phyloP scores from a whole-genome alignment of 768 basidiomycete genomes.

The Cyathus striatus region DNA sequence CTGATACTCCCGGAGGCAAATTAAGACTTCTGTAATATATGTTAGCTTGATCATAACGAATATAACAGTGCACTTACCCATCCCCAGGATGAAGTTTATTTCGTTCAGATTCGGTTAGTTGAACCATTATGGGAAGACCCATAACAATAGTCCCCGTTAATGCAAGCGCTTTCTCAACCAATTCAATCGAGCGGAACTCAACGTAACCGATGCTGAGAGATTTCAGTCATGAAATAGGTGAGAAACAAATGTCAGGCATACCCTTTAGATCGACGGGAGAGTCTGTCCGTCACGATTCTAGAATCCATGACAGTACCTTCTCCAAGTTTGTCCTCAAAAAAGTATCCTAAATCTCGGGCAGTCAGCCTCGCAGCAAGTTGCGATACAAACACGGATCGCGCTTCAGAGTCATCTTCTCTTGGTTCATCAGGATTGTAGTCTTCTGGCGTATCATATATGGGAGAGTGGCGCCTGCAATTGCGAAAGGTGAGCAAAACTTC shows the following conservation, averaged over 20 bases:
- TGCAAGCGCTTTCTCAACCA: conserved; percentile 85
- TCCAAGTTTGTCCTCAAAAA: conserved; percentile 96
- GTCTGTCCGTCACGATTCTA: conserved; percentile 90
- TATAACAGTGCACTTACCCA: conserved; percentile 45
- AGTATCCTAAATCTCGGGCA: conserved; percentile 94
- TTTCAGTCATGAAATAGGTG: conserved; percentile 5
- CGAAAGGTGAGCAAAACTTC: conserved; percentile 5
- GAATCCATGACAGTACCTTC: conserved; percentile 94
- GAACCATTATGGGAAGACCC: conserved; percentile 96
- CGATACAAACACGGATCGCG: conserved; percentile 97
- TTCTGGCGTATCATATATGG: conserved; percentile 59
- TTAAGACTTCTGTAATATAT: conserved; percentile 57
- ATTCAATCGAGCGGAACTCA: conserved; percentile 87
- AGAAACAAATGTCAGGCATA: conserved; percentile 28
- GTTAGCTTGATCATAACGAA: conserved; percentile 7
- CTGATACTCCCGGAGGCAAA: conserved; percentile 78
- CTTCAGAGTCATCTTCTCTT: conserved; percentile 95
- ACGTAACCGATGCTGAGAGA: conserved; percentile 88
- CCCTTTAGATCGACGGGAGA: conserved; percentile 98
- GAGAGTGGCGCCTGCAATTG: conserved; percentile 63
- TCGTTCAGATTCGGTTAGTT: conserved; percentile 94
- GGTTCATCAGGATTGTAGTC: conserved; percentile 84
- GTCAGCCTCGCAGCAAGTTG: conserved; percentile 97
- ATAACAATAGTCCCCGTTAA: conserved; percentile 95
- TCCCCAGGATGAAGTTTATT: conserved; percentile 87